phyloP scores from a whole-genome alignment of 345 rosid genomes.

The Acer saccharum region DNA sequence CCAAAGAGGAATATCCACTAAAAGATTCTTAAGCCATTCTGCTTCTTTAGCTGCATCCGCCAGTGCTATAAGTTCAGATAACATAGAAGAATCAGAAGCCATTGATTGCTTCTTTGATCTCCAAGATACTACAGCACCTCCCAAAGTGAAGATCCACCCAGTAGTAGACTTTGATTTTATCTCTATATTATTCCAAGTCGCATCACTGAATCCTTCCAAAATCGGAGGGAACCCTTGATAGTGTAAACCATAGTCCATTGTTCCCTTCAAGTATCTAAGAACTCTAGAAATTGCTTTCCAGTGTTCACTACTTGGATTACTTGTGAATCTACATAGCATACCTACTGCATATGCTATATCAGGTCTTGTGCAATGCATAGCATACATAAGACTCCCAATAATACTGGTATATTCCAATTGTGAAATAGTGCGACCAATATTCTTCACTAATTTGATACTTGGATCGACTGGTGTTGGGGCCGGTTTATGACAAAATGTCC shows the following conservation, averaged over 20 bases:
- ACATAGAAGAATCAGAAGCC: background rate
- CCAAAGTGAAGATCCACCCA: background rate
- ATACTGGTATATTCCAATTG: no score
- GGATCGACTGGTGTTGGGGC: background rate
- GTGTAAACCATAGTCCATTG: no score
- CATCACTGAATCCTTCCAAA: no score
- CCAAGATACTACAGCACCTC: background rate
- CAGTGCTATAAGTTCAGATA: background rate
- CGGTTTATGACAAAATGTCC: background rate
- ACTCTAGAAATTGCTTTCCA: background rate
- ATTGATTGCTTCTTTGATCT: background rate
- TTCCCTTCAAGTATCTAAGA: no score
- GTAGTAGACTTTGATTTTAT: background rate
- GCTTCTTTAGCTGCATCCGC: background rate
- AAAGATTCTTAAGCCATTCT: background rate
- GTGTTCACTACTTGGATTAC: background rate
- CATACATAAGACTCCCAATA: no score
- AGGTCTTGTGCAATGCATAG: no score
- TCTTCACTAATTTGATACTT: background rate
- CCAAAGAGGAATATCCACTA: background rate
- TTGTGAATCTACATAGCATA: background rate
- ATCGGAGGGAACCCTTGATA: no score
- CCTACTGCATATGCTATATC: background rate
- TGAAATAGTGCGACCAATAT: no score
- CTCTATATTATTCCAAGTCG: no score